Evolutionary conservation across 164 flowering plant species (phyloP).

Genomic region (Chimonanthus praecox): DNA sequence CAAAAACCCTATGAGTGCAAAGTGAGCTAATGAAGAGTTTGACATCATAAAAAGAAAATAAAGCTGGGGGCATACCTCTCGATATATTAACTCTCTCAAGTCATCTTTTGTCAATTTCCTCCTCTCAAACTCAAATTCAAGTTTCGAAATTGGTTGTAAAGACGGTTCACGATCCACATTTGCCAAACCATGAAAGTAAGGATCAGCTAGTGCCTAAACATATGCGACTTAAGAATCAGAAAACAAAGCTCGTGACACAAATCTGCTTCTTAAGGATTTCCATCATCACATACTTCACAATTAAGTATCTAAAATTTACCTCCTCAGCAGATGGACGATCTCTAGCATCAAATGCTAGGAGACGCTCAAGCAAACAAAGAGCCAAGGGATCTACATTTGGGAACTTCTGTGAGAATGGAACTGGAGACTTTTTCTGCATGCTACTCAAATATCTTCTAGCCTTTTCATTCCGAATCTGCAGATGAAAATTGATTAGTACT

Average conservation of each 20-base stretch:
- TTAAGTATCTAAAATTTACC: conserved; percentile 29
- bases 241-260: neutral
- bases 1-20: conserved; percentile 17
- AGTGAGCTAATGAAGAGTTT: neutral
- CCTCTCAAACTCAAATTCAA: conserved; percentile 94
- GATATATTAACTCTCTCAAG: conserved; percentile 81
- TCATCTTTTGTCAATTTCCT: conserved; percentile 75
- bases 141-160: conserved; percentile 73
- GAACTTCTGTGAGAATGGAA: conserved; percentile 72
- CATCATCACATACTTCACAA: no score
- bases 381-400: conserved; percentile 77
- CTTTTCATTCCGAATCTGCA: conserved; percentile 94
- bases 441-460: conserved; percentile 76
- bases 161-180: conserved; percentile 74
- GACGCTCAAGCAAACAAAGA: conserved; percentile 68
- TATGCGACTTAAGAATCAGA: conserved; percentile 13
- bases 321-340: conserved; percentile 94
- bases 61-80: conserved; percentile 61
- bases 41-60: neutral
- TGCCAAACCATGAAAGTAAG: conserved; percentile 76
- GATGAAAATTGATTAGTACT: neutral
- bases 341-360: conserved; percentile 89
- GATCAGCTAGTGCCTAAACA: conserved; percentile 82
- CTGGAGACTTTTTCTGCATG: conserved; percentile 66
- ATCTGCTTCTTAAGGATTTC: neutral